Base-by-base conservation (phyloP, 176 grass and related monocot species). In the Eragrostis curvula region DNA sequence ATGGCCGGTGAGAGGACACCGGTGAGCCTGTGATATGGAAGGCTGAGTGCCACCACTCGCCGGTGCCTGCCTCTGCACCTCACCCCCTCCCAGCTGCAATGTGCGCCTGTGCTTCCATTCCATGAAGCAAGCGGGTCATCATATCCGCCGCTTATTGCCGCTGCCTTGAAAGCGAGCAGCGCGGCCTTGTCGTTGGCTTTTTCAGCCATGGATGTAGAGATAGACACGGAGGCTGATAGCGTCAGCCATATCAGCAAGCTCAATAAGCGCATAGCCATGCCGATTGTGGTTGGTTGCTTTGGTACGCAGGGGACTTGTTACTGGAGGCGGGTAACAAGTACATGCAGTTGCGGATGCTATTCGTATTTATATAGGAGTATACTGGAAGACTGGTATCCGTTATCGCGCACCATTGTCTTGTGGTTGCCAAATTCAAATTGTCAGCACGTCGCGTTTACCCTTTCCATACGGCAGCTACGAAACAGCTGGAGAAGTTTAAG, bases 11-110 rank as follows among this genome's bases (percentile, higher is more conserved):
- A 76, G 53, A 76, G 73, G 7, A n/a, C 23, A 18, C 73, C 73
- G 0, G 36, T 4, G 3, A 76, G 55, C 7, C 56, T 5, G 7
- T 16, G 1, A 3, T 36, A 59, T 3, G 36, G 3, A 32, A 76
- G 55, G 36, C 21, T 59, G 36, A 76, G 55, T 7, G 53, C 73
- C 53, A 76, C 73, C 73, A 76, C 73, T n/a, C 53, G 53, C 21
- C 7, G 39, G 21, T 4, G 51, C 36, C 30, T 23, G 12, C 32
- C 1, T 6, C 12, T 2, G 36, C 52, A 76, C 39, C 12, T 59
- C 73, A 74, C 73, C 3, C 73, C 73, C 12, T 58, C 12, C 73
- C 73, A 75, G 36, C 52, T 40, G 20, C 73, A 75, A 18, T 24
- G 24, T 4, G 27, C 32, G 21, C 29, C 21, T 29, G 25, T 24